Conservation (phyloP, 176 grass and related monocot genomes). For the Thalia dealbata region DNA sequence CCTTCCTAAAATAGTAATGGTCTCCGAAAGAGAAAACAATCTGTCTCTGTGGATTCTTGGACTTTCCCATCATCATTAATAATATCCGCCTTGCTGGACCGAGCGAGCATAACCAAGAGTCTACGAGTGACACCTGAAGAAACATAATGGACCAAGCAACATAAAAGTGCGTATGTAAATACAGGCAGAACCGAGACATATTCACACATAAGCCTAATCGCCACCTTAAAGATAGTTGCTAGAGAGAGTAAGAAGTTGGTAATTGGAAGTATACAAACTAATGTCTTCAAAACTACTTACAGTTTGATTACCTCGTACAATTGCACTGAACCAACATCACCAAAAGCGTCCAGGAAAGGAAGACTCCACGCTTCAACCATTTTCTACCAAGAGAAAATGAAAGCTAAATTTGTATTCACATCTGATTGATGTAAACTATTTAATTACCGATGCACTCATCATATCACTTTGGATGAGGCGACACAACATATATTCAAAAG, state of each 20-base stretch:
- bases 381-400: slow-evolving; percentile 30
- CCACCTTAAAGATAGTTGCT: neutral
- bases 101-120: slow-evolving; percentile 73
- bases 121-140: slow-evolving; percentile 80
- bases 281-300: neutral
- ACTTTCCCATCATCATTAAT: slow-evolving; percentile 61
- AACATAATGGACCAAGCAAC: neutral
- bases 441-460: too few relatives aligned
- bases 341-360: slow-evolving; percentile 49
- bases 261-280: neutral
- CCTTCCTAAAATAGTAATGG: slow-evolving; percentile 61
- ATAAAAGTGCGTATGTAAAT: neutral
- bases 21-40: slow-evolving; percentile 54
- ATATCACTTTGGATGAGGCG: too few relatives aligned
- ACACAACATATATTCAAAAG: too few relatives aligned
- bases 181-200: neutral
- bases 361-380: slow-evolving; percentile 60
- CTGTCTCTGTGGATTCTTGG: slow-evolving; percentile 37
- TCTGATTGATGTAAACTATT: neutral
- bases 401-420: neutral
- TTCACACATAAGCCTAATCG: neutral
- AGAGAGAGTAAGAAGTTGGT: neutral
- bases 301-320: slow-evolving; percentile 38
- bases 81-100: slow-evolving; percentile 36
- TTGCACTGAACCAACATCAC: slow-evolving; percentile 34